Evolutionary conservation across 768 basidiomycete genomes (phyloP), one percentile per base, ranked within the genome.

Genomic region (Mycena floridula): DNA sequence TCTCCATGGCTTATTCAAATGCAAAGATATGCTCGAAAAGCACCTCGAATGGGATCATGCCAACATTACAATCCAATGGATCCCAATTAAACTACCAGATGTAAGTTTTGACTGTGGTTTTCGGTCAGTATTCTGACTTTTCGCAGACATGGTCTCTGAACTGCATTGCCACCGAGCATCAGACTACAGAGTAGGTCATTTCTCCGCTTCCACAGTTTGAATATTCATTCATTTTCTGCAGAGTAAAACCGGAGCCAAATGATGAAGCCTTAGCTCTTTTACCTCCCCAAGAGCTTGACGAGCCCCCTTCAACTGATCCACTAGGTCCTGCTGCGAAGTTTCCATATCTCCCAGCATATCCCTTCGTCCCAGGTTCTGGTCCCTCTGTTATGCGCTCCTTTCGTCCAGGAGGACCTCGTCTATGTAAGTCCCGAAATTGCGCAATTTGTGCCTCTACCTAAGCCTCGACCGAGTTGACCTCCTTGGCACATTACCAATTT

Each of bases 401-500:
- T 32, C 16, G 11, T 32, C 28, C 28, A 9, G 28, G 16, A 9
- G 28, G 9, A 9, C 28, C 28, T 16, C 9, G 28, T 9, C 28
- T 9, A 32, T 16, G 16, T 16, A 16, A 32, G 28, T 16, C 28
- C 28, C 28, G 11, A 32, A 9, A 9, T 32, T 16, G 28, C 28
- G n/a, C n/a, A n/a, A n/a, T n/a, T n/a, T n/a, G n/a, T n/a, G n/a
- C 16, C 28, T 32, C 28, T 16, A 32, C 9, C 11, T 32, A 9
- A 9, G 28, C 28, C 28, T 32, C 28, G 28, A 9, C 28, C 16
- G 28, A 32, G 11, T 16, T 32, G 86, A 89, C 54, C 62, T 85
- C 5, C 55, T 89, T 32, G 72, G 72, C 13, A 74, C 73, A 5
- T 58, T 85, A 11, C 72, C 85, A 0, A 57, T 83, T 53, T 75